Evolutionary conservation across 140 eudicot species (phyloP), one percentile per base, ranked within the genome.

Genomic region (Anethum foeniculum): DNA sequence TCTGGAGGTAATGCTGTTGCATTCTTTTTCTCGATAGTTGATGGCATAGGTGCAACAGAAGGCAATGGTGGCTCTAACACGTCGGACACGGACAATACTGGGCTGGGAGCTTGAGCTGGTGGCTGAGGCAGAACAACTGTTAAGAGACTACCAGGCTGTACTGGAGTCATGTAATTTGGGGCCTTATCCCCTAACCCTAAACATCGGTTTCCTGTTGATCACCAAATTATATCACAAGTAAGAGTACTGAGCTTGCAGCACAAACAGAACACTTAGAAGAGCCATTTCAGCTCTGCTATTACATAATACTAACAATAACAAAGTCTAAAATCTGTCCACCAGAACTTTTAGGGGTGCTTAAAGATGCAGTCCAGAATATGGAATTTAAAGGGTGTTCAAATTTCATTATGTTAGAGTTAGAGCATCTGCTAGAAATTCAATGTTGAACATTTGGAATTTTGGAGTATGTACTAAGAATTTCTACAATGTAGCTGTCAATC

Each of bases 71-170:
- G 85, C 81, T 89, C 90, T 1, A 81, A 77, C 81, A 95, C 97
- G 3, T 89, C 93, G 2, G 65, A 75, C 3, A 76, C 97, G 0
- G 85, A 80, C 79, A 95, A 87, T 46, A 91, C 79, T 0, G 97
- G 92, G 82, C 60, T 79, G 36, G 99, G 99, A 85, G 97, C 93
- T 83, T 83, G 80, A 9, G 93, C 93, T 75, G 97, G 99, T 69
- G 99, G 98, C 77, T 13, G 28, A 19, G 91, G 79, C 5, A 64
- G 7, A 88, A 89, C 86, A 8, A 85, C 2, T 3, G 72, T 2
- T 47, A 87, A 38, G 44, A 92, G 89, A 34, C 82, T 75, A 2
- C 88, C 93, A 1, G 92, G 80, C 0, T 3, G 25, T 9, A 69
- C 86, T 4, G 96, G 87, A 46, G 2, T 0, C 97, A 93, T 93